Evolutionary conservation across 352 stramenopile genomes (phyloP).

Genomic region (Phytopythium ostracodes): DNA sequence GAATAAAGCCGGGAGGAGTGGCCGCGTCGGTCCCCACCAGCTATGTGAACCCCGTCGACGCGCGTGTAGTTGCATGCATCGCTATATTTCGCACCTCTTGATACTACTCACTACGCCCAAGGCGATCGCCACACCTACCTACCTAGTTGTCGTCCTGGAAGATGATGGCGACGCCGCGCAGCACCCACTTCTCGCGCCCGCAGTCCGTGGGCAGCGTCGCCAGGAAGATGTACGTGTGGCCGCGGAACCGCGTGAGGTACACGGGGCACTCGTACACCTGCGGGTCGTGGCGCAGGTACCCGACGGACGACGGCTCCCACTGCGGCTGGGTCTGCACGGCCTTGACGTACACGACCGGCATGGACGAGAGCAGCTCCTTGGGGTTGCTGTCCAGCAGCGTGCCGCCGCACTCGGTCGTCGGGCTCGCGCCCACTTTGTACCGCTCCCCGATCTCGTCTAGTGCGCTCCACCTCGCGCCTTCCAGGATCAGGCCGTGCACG

Average conservation of each 20-base stretch:
- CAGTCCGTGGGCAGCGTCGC: conserved; percentile 93
- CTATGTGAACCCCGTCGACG: too few relatives aligned
- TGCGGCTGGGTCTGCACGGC: conserved; percentile 90
- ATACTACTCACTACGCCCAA: neutral
- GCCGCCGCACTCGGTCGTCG: conserved; percentile 83
- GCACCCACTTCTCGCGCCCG: conserved; percentile 91
- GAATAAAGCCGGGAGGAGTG: too few relatives aligned
- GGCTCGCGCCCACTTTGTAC: conserved; percentile 79
- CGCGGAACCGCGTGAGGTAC: conserved; percentile 96
- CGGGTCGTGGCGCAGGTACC: conserved; percentile 92
- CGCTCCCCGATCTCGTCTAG: conserved; percentile 89
- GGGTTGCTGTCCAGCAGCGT: conserved; percentile 92
- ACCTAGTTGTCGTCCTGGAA: conserved; percentile 94
- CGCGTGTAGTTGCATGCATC: neutral
- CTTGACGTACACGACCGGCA: conserved; percentile 96
- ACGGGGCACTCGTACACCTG: conserved; percentile 95
- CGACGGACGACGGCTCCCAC: conserved; percentile 95
- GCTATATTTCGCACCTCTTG: neutral
- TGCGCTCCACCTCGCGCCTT: conserved; percentile 92
- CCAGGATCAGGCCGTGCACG: conserved; percentile 94
- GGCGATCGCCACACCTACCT: conserved; percentile 47
- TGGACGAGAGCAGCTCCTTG: conserved; percentile 92
- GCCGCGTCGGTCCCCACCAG: too few relatives aligned
- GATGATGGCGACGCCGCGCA: conserved; percentile 92
- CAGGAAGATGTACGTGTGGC: conserved; percentile 95